Evolutionary conservation across 768 basidiomycete genomes (phyloP).

Genomic region (Pleurotus pulmonarius): DNA sequence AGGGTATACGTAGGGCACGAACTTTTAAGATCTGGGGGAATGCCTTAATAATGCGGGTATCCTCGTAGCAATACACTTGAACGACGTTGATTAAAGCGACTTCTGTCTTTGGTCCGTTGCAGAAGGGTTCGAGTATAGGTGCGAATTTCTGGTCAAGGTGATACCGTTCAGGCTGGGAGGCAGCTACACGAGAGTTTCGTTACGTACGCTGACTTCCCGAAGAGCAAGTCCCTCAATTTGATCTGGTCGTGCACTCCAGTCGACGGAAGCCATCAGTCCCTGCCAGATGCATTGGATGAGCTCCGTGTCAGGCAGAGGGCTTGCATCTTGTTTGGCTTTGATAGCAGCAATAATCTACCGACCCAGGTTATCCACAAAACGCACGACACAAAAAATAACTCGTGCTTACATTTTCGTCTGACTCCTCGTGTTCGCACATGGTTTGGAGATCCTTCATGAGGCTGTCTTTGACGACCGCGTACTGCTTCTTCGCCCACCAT

Average conservation of each 20-base stretch:
- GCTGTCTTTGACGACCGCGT: slow-evolving; percentile 75
- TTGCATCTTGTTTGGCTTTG: slow-evolving; percentile 69
- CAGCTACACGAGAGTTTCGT: background rate
- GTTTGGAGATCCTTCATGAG: slow-evolving; percentile 68
- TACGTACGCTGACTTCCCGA: slow-evolving; percentile 79
- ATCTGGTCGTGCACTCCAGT: slow-evolving; percentile 87
- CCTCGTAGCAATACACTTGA: slow-evolving; percentile 95
- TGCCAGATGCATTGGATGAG: slow-evolving; percentile 90
- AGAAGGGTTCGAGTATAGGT: slow-evolving; percentile 88
- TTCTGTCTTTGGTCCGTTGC: slow-evolving; percentile 82
- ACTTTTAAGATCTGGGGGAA: slow-evolving; percentile 96
- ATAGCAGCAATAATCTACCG: slow-evolving; percentile 72
- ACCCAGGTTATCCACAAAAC: background rate
- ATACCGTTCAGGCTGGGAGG: background rate
- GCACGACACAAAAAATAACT: background rate
- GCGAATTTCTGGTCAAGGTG: slow-evolving; percentile 61
- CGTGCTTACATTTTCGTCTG: slow-evolving; percentile 57
- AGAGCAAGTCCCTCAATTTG: slow-evolving; percentile 89
- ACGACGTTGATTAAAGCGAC: slow-evolving; percentile 93
- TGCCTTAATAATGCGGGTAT: slow-evolving; percentile 90
- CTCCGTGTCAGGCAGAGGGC: slow-evolving; percentile 81
- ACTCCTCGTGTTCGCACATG: slow-evolving; percentile 66
- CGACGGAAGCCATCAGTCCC: slow-evolving; percentile 82
- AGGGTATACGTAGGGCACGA: background rate
- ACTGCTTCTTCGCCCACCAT: slow-evolving; percentile 92